Base-by-base conservation (phyloP, 2,329 filamentous ascomycete species). In the Aspergillus oerlinghausenensis region DNA sequence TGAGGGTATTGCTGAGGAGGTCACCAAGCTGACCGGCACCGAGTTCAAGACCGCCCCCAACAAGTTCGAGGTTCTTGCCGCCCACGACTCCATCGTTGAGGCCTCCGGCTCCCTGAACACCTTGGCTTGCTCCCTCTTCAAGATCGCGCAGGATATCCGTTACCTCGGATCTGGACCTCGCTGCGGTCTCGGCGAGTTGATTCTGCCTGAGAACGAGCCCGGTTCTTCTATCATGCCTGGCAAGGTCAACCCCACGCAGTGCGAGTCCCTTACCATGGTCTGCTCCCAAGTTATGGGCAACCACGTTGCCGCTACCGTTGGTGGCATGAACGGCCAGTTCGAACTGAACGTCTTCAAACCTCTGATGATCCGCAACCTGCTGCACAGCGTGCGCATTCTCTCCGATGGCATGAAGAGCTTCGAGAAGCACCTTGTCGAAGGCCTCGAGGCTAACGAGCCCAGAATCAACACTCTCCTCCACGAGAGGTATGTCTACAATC, bases 301-400 rank as follows among this genome's bases (percentile, higher is more conserved):
- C 83, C 87, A 97, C 73, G 88, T 92, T 54, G 91, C 94, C 40
- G 87, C 90, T 59, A 97, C 93, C 29, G 91, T 97, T 68, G 91
- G 92, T 61, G 94, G 93, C 71, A 95, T 95, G 81, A 96, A 94
- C 80, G 94, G 94, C 64, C 95, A 97, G 80, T 99, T 99, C 68
- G 94, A 97, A 79, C 85, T 99, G 66, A 99, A 97, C 78, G 94
- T 97, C 55, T 99, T 96, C 86, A 97, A 97, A 84, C 94, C 94
- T 47, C 85, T 97, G 57, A 84, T 99, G 74, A 97, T 97, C 77
- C 85, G 89, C 77, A 97, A 97, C 80, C 81, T 97, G 64, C 84
- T 99, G 42, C 94, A 97, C 84, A 96, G 91, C 80, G 82, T 88
- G 56, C 86, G 93, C 63, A 86, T 99, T 60, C 80, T 99, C 55